Evolutionary conservation across 2,329 filamentous ascomycete species (phyloP).

Genomic region (Orbilia ellipsospora): DNA sequence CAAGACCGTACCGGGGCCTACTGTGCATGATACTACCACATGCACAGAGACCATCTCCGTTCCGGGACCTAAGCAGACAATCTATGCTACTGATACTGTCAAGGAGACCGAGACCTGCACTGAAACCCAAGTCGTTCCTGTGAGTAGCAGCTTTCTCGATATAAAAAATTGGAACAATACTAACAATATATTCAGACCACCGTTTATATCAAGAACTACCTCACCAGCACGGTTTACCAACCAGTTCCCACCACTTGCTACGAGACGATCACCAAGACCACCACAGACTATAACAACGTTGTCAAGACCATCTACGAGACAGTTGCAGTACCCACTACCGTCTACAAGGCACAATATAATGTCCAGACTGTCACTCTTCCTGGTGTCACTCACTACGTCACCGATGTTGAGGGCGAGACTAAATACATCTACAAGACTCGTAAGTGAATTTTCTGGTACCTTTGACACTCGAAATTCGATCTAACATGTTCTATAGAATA

Average conservation of each 20-base stretch:
- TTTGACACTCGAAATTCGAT: neutral
- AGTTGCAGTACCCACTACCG: conserved; percentile 35
- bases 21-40: neutral
- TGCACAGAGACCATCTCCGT: conserved; percentile 19
- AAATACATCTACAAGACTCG: conserved; percentile 48
- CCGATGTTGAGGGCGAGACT: conserved; percentile 38
- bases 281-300: conserved; percentile 31
- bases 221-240: conserved; percentile 38
- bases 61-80: conserved; percentile 22
- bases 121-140: conserved; percentile 42
- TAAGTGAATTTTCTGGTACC: neutral
- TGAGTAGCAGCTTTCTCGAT: neutral
- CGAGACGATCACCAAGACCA: conserved; percentile 34
- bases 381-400: conserved; percentile 46
- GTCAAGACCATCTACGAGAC: conserved; percentile 35
- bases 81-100: conserved; percentile 28
- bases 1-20: conserved; percentile 23
- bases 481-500: conserved; percentile 20
- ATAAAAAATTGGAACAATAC: neutral
- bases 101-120: conserved; percentile 50
- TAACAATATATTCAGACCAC: conserved; percentile 18
- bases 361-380: conserved; percentile 48
- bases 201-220: conserved; percentile 42
- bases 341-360: conserved; percentile 40
- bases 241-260: conserved; percentile 38